Base-by-base conservation (phyloP, 768 basidiomycete genomes). In the Tricholoma sp. region DNA sequence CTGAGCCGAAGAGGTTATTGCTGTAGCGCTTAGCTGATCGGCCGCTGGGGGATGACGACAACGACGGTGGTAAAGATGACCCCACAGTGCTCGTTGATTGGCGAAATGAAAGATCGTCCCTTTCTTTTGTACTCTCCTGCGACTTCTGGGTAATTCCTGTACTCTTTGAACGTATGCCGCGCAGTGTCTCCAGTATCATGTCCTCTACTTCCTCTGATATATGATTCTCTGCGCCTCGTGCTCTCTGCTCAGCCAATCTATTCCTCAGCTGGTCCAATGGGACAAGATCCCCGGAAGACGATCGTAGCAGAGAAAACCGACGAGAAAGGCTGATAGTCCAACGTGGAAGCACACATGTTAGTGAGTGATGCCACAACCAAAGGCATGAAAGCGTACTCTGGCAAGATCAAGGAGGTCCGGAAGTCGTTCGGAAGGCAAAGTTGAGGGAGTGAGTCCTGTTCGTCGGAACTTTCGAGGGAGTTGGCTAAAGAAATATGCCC, bases 1-100 rank as follows among this genome's bases (percentile, higher is more conserved):
- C 84, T 16, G 91, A 92, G 49, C 89, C 86, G 60, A 92, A 93
- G 51, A 94, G 75, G 65, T 92, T 92, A 69, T 92, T 92, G 75
- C 89, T 91, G 69, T 89, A 88, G 47, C 91, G 82, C 71, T 88
- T 87, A 56, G 76, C 73, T 39, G 82, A 81, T 32, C 81, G 77
- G 50, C 74, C 57, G 62, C 69, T 70, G 22, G 85, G 79, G 21
- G 83, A 76, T 49, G 63, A 74, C 65, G 72, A 64, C 66, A 68
- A 70, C 60, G 56, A 67, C 63, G 56, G 78, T 73, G 62, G 70
- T 61, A 61, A 71, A 59, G 61, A 76, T 60, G 71, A 80, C 59
- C 55, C 71, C 64, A 64, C 59, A 54, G 76, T 66, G 67, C 50
- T 65, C 14, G 65, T 63, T 7, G 74, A 69, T 54, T 72, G 67